These are phyloP conservation scores for Calycina herbarum DNA, from an alignment of 2,329 filamentous ascomycete genomes.

Conservation along the genomic window DNA sequence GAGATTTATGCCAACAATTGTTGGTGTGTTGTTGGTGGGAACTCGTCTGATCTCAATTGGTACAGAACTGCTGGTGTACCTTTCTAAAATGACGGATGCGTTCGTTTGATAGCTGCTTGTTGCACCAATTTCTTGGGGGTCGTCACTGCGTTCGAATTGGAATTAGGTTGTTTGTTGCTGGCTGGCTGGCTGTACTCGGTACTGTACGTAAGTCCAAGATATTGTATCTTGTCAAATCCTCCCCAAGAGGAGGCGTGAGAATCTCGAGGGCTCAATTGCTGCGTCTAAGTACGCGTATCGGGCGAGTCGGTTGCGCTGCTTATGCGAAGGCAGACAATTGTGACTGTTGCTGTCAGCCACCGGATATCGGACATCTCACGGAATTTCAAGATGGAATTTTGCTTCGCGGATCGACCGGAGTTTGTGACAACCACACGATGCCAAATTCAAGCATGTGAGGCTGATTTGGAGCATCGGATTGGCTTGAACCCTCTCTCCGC, in stretches of 20 bases:
- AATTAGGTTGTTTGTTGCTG: background rate
- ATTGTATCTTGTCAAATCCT: no score
- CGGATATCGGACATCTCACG: background rate
- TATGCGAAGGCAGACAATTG: no score
- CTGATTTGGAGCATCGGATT: background rate
- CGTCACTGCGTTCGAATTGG: background rate
- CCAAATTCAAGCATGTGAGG: background rate
- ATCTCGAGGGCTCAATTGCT: no score
- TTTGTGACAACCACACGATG: background rate
- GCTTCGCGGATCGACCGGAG: conserved; percentile 12
- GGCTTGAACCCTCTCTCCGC: background rate
- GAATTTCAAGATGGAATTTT: background rate
- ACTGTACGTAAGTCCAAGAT: background rate
- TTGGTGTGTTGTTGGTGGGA: background rate
- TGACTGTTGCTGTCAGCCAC: background rate
- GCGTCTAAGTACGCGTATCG: no score
- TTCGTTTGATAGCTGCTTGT: background rate
- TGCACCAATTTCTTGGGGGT: background rate
- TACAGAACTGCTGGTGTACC: background rate
- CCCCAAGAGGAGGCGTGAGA: no score
- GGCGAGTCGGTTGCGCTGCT: no score
- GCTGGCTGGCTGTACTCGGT: background rate
- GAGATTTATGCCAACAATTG: background rate
- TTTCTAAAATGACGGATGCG: background rate
- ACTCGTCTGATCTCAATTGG: background rate